Evolutionary conservation across 2,329 filamentous ascomycete genomes (phyloP).

Genomic region (Aspergillus vadensis): DNA sequence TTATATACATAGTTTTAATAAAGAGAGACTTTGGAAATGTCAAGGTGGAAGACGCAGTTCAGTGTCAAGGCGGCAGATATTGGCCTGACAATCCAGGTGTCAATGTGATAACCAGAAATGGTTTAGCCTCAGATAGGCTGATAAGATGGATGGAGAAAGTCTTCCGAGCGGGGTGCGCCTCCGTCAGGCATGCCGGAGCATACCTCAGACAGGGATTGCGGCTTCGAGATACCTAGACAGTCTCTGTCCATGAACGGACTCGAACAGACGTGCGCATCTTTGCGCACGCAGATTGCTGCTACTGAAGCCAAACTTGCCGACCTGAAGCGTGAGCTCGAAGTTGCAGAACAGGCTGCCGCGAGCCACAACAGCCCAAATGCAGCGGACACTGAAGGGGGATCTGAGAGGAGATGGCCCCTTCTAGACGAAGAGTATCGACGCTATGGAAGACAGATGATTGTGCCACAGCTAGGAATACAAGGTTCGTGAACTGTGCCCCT

Average conservation of each 20-base stretch:
- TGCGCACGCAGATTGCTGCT: constrained; percentile 40
- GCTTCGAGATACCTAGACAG: background rate
- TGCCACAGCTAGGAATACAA: constrained; percentile 75
- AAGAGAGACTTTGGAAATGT: background rate
- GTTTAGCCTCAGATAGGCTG: constrained; percentile 6
- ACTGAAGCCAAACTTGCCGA: constrained; percentile 39
- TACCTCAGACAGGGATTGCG: background rate
- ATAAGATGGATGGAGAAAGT: constrained; percentile 8
- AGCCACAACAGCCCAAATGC: constrained; percentile 14
- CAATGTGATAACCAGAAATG: background rate
- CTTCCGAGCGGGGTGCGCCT: constrained; percentile 4
- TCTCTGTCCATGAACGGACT: constrained; percentile 22
- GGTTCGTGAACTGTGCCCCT: constrained; percentile 50
- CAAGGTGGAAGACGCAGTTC: too few relatives aligned
- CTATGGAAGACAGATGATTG: constrained; percentile 89
- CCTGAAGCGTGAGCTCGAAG: constrained; percentile 40
- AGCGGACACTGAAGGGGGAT: background rate
- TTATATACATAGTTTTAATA: background rate
- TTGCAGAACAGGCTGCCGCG: constrained; percentile 31
- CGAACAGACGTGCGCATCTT: constrained; percentile 33
- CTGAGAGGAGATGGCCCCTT: constrained; percentile 65
- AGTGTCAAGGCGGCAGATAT: too few relatives aligned
- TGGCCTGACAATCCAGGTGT: background rate
- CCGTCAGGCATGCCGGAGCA: background rate
- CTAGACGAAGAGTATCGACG: constrained; percentile 73